Base-by-base conservation (phyloP, 805 yeast genomes). In the Lipomyces anomalus region DNA sequence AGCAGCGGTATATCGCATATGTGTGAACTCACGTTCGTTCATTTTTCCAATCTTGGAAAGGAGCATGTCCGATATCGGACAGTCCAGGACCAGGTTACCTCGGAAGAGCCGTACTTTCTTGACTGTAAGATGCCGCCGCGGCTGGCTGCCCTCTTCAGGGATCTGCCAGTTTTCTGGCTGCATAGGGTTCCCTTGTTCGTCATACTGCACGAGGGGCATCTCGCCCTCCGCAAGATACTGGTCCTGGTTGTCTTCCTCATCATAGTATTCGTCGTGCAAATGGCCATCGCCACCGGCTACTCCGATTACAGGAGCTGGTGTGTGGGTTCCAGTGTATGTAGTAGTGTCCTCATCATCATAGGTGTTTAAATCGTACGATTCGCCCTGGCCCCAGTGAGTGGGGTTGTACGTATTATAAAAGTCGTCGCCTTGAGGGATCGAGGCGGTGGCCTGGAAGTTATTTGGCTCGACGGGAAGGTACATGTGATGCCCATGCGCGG, bases 1-100 rank as follows among this genome's bases (percentile, higher is more conserved):
- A 18, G 85, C 88, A 0, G 96, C 97, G 46, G 92, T 86, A 65
- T 89, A 90, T 63, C 97, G 75, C 90, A 90, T 82, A 58, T 82
- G 86, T 28, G 79, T 73, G 72, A 82, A 83, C 69, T 90, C 84
- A 62, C 89, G 61, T 71, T 67, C 62, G 55, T 67, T 35, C 57
- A 70, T 56, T 58, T 69, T 73, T 34, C 69, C 61, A 21, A 44
- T 40, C 17, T 44, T 42, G 39, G 68, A 65, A 35, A 83, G 66
- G 41, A 87, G 70, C 40, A 77, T 73, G 24, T 77, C 75, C n/a
- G 94, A 80, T 1, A 87, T 89, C 7, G 95, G 95, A 60, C 95
- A 87, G 65, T 87, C 95, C 48, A 87, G 73, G 28, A 87, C 85
- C 61, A 87, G 74, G 60, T 87, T 87, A 45, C 95, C 95, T 50